Evolutionary conservation across 352 stramenopile species (phyloP).

Genomic region (Saprolegnia parasitica): DNA sequence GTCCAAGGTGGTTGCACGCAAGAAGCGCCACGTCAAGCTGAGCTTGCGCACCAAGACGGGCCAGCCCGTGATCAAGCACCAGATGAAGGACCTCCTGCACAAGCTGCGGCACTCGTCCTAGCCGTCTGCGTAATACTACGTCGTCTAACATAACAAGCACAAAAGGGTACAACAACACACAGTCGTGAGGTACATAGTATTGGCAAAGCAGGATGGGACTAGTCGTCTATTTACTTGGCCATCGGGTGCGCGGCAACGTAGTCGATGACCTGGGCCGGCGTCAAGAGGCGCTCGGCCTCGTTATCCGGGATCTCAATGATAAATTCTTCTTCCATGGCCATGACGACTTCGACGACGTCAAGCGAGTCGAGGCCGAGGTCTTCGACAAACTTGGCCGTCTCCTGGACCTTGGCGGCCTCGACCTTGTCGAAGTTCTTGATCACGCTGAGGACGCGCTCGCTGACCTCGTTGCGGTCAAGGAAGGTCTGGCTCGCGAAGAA

Average conservation of each 20-base stretch:
- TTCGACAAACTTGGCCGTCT: conserved; percentile 94
- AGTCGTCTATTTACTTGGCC: conserved; percentile 91
- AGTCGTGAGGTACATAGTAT: not conserved
- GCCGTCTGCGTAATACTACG: too few relatives aligned
- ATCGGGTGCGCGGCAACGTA: conserved; percentile 98
- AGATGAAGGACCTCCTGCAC: conserved; percentile 77
- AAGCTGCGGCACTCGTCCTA: conserved; percentile 34
- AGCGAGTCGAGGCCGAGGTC: conserved; percentile 99
- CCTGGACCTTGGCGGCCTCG: conserved; percentile 89
- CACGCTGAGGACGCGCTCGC: conserved; percentile 95
- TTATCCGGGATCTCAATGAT: conserved; percentile 99
- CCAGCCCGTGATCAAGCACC: conserved; percentile 80
- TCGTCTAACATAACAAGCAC: not conserved
- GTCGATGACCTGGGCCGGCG: conserved; percentile 95
- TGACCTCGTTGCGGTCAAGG: conserved; percentile 91
- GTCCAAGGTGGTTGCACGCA: conserved; percentile 72
- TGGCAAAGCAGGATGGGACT: not conserved
- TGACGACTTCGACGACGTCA: conserved; percentile 94
- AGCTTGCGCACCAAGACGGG: conserved; percentile 70
- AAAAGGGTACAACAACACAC: not conserved
- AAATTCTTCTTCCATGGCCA: conserved; percentile 99
- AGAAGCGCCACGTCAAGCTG: conserved; percentile 85
- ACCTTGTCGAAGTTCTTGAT: conserved; percentile 99
- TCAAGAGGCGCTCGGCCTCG: conserved; percentile 98
- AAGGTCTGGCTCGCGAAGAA: conserved; percentile 73